A percentile compares a stretch with the other conserved stretches of the same genome.
Conservation (phyloP, 805 yeast species). For the Teunomyces kruisii region DNA sequence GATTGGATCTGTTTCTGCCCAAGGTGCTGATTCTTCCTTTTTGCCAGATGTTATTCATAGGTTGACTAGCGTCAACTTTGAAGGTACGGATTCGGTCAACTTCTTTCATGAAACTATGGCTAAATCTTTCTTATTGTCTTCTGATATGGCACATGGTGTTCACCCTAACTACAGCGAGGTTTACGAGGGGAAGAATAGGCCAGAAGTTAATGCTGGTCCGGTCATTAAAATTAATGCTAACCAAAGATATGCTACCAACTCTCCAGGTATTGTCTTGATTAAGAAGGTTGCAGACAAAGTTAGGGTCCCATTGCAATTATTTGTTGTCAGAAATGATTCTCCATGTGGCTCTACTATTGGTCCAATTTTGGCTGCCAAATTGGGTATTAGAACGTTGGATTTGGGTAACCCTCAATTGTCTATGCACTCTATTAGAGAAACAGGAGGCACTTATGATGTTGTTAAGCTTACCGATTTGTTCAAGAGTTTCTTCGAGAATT, state of each 20-base stretch:
- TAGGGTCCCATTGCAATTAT: constrained; percentile 81
- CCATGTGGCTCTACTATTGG: constrained; percentile 98
- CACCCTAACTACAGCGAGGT: constrained; percentile 85
- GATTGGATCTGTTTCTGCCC: constrained; percentile 89
- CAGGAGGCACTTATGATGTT: constrained; percentile 79
- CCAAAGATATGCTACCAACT: constrained; percentile 92
- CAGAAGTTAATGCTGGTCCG: constrained; percentile 84
- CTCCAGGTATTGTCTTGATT: constrained; percentile 80
- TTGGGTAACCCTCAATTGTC: constrained; percentile 89
- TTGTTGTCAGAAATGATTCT: constrained; percentile 90
- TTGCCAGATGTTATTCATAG: constrained; percentile 76
- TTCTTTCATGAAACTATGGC: constrained; percentile 57
- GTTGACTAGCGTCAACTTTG: constrained; percentile 41
- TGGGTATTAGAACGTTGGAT: constrained; percentile 86
- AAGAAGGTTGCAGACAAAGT: constrained; percentile 68
- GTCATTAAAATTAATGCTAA: constrained; percentile 92
- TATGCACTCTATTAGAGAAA: constrained; percentile 93
- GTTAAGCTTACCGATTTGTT: constrained; percentile 61
- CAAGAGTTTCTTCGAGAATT: constrained; percentile 53
- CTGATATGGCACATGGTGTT: constrained; percentile 96
- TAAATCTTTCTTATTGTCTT: constrained; percentile 83
- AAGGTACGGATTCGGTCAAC: constrained; percentile 16
- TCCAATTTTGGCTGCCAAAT: constrained; percentile 82
- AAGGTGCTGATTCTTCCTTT: constrained; percentile 94
- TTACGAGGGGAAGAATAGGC: constrained; percentile 78